These are phyloP conservation scores for Escallonia rubra DNA, from an alignment of 129 eudicot genomes.

Conservation along the genomic window DNA sequence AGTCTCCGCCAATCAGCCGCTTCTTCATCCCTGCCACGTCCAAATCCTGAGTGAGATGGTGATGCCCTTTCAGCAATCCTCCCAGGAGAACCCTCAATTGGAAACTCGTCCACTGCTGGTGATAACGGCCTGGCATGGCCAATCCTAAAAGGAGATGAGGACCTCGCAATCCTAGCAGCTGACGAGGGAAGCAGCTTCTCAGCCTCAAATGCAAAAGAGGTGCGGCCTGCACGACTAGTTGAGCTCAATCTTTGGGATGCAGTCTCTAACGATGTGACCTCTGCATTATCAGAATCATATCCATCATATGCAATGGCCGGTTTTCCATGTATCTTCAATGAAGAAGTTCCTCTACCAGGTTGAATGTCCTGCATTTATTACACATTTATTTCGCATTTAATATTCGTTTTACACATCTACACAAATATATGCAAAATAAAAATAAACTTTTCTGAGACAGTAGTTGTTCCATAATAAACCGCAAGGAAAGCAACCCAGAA, in stretches of 20 bases:
- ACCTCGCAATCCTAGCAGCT: constrained; percentile 17
- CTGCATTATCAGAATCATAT: constrained; percentile 37
- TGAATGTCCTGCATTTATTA: constrained; percentile 42
- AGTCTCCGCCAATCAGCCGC: constrained; percentile 41
- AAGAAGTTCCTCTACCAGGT: constrained; percentile 30
- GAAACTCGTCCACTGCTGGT: constrained; percentile 46
- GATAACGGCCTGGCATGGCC: constrained; percentile 46
- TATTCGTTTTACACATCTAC: neutral
- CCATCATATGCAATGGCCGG: constrained; percentile 31
- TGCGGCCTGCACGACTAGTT: constrained; percentile 37
- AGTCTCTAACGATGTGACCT: constrained; percentile 26
- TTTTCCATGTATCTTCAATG: constrained; percentile 30
- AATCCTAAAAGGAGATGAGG: constrained; percentile 38
- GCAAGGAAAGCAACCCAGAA: no score
- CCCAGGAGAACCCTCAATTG: constrained; percentile 37
- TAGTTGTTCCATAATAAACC: no score
- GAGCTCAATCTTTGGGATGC: constrained; percentile 33
- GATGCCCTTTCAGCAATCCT: constrained; percentile 49
- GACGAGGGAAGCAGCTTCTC: constrained; percentile 28
- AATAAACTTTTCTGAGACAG: no score
- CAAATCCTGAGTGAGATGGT: constrained; percentile 51
- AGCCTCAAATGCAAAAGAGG: constrained; percentile 24
- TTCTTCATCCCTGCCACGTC: constrained; percentile 41
- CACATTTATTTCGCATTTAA: constrained; percentile 2
- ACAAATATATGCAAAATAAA: no score